Base-by-base conservation (phyloP, 2,329 filamentous ascomycete genomes). In the Penicillium sp. region DNA sequence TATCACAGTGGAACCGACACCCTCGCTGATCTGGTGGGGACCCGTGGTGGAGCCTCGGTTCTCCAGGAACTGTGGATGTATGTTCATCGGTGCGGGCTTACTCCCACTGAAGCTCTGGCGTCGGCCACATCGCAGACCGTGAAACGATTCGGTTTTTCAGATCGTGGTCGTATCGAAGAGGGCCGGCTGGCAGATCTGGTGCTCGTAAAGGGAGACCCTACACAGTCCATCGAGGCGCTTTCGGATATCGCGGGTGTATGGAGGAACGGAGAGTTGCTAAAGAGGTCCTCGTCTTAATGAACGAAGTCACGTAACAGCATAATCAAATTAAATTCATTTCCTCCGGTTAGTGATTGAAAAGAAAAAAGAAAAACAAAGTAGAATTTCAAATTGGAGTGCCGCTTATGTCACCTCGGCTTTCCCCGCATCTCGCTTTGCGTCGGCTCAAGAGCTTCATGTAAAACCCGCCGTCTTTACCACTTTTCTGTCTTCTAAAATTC, bases 361-460 rank as follows among this genome's bases (percentile, higher is more conserved):
- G n/a, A 29, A 7, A 5, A 5, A 22, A 22, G 18, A 5, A 22
- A 22, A 22, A 22, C 18, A 22, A 9, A 22, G n/a, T n/a, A n/a
- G n/a, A n/a, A n/a, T n/a, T n/a, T n/a, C n/a, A n/a, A n/a, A n/a
- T n/a, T 22, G 9, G 18, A 9, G 9, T 4, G 6, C 25, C 6
- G 25, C 25, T 27, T 11, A 27, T 13, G 12, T 27, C 25, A 27
- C n/a, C 25, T 29, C 22, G 39, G 33, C 35, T 49, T 61, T 57
- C 59, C 57, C 57, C 59, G 57, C 57, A 59, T 54, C 46, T 60
- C 59, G 59, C 56, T 60, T 62, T 60, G 54, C 59, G 54, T 62
- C 60, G 60, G 59, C 59, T 55, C 34, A 55, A 53, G 33, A 44
- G 47, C 38, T 34, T 40, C 15, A 14, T 22, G 12, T 28, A 29